Evolutionary conservation across 352 stramenopile species (phyloP), one percentile per base, ranked within the genome.

Genomic region (Achlya hypogyna): DNA sequence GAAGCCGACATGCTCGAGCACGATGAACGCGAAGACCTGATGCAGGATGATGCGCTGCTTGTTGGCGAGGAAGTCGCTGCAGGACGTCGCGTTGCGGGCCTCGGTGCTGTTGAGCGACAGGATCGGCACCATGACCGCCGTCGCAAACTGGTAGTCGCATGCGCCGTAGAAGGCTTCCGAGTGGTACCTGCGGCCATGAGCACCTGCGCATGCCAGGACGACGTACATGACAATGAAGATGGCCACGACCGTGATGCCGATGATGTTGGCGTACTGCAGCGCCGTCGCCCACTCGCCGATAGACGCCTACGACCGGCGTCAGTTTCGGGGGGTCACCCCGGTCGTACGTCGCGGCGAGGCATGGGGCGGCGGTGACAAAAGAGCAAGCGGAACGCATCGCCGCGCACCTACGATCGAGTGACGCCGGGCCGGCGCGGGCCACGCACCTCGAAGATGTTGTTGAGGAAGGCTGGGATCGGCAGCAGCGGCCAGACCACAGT

Each of bases 251-350:
- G 84, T 92, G 28, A 94, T 82, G 10, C 82, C 82, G 23, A 94
- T 86, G 52, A 93, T 89, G 62, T 92, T 94, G 22, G 86, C 86
- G 64, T 94, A 94, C 27, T 78, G 81, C 5, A 95, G 76, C 51
- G 91, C 84, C 0, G 84, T 95, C 4, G 75, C 75, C 86, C 86
- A 95, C 67, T 93, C 84, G 10, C 86, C 86, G 28, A 94, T 94
- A 1, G 78, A 89, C 28, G 82, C 56, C 56, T 64, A 64, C 40
- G 4, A 22, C 31, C 9, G 5, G 6, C 23, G 34, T 52, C 9
- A 40, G 4, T 10, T 29, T 12, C 25, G 12, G 49, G 8, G 16
- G 10, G 25, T n/a, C 27, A 32, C 8, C 22, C 5, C 25, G n/a
- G 16, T 16, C 27, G 14, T 64, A 64, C 60, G 58, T 71, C 65